Conservation (phyloP, 768 basidiomycete genomes). For the Podaxis mareebaensis region DNA sequence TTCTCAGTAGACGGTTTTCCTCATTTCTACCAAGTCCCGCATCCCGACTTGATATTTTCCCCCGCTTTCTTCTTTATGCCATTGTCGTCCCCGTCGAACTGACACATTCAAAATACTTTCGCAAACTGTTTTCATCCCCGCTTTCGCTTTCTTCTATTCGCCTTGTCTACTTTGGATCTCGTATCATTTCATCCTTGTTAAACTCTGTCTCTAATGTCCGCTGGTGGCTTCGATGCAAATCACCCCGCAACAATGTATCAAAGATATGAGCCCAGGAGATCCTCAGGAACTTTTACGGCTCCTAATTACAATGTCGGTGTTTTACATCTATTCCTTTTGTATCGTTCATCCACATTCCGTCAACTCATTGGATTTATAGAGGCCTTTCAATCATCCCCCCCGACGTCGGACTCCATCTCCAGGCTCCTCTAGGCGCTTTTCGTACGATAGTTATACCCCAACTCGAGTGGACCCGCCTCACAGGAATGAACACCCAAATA, state of each 20-base stretch:
- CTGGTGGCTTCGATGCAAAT: constrained; percentile 39
- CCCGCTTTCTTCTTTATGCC: constrained; percentile 3
- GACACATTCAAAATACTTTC: background rate
- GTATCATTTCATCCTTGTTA: constrained; percentile 1
- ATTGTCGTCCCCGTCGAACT: background rate
- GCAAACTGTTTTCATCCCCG: background rate
- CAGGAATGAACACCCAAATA: constrained; percentile 41
- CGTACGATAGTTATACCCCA: constrained; percentile 56
- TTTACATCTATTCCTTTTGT: constrained; percentile 21
- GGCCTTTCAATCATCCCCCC: constrained; percentile 30
- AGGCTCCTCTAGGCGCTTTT: constrained; percentile 39
- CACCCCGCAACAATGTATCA: constrained; percentile 32
- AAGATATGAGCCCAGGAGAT: constrained; percentile 34
- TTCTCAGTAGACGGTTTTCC: constrained; percentile 16
- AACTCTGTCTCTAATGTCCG: constrained; percentile 35
- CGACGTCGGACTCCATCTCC: constrained; percentile 55
- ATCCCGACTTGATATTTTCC: background rate
- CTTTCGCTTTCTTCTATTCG: constrained; percentile 17
- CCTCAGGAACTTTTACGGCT: constrained; percentile 27
- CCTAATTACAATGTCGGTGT: constrained; percentile 42
- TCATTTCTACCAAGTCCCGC: constrained; percentile 17
- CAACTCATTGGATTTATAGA: constrained; percentile 27
- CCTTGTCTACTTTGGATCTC: constrained; percentile 17
- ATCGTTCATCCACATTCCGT: constrained; percentile 16
- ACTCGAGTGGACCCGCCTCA: constrained; percentile 36